A percentile compares a stretch with the other conserved stretches of the same genome.
phyloP scores from a whole-genome alignment of 1,284 basidiomycete genomes.

The Leccinum solheimii region DNA sequence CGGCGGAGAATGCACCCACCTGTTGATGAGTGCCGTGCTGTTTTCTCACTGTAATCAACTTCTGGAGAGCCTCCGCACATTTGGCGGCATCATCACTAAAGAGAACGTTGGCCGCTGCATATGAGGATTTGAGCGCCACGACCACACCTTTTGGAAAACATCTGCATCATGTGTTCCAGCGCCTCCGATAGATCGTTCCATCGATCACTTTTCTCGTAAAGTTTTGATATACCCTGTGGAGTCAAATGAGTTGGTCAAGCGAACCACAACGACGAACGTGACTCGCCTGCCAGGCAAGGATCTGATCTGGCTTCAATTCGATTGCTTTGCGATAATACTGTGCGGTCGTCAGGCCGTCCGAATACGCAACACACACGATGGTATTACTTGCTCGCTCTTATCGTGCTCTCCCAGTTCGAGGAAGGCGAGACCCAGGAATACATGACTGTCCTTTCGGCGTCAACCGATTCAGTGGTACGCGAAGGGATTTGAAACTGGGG shows the following conservation, averaged over 20 bases:
- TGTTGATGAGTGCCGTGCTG: constrained; percentile 61
- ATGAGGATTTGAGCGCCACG: background rate
- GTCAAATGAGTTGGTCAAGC: constrained; percentile 2
- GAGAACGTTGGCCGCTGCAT: background rate
- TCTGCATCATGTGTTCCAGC: constrained; percentile 52
- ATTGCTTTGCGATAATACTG: constrained; percentile 80
- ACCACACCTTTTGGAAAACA: constrained; percentile 59
- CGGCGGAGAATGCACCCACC: constrained; percentile 39
- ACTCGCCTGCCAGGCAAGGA: constrained; percentile 76
- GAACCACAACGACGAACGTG: background rate
- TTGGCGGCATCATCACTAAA: constrained; percentile 74
- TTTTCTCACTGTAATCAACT: constrained; percentile 66
- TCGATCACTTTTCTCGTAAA: constrained; percentile 64
- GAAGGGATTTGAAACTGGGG: constrained; percentile 14
- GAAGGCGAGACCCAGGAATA: constrained; percentile 78
- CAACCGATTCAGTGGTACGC: background rate
- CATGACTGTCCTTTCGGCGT: constrained; percentile 52
- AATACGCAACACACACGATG: constrained; percentile 1
- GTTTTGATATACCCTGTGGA: constrained; percentile 66
- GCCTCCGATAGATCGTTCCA: constrained; percentile 64
- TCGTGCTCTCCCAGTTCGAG: constrained; percentile 70
- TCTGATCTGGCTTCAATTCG: constrained; percentile 59
- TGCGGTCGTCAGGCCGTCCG: constrained; percentile 18
- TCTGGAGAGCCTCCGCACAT: constrained; percentile 79
- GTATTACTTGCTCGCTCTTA: constrained; percentile 80